phyloP scores from a whole-genome alignment of 257 asterid species.

The Forsythia viridissima region DNA sequence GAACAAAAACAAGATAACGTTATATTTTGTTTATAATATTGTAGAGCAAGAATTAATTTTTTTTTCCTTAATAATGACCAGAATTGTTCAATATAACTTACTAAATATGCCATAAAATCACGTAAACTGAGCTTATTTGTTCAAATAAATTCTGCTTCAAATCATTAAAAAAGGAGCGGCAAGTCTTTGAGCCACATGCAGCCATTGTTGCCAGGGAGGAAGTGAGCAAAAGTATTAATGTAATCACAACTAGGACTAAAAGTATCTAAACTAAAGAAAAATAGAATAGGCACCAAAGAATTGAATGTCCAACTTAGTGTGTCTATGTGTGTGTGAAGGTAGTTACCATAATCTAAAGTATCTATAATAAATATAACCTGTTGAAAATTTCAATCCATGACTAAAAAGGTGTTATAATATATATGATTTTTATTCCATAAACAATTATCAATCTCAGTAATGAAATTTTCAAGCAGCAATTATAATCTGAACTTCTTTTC shows the following conservation, averaged over 20 bases:
- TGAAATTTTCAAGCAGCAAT: background rate
- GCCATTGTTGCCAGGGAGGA: background rate
- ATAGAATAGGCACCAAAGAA: background rate
- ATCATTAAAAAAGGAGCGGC: background rate
- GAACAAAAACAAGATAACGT: no score
- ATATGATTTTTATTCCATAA: background rate
- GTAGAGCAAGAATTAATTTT: background rate
- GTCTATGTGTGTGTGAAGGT: background rate
- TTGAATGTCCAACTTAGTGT: background rate
- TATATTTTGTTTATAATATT: no score
- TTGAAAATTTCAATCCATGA: background rate
- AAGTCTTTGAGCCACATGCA: constrained; percentile 3
- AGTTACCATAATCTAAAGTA: background rate
- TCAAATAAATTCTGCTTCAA: background rate
- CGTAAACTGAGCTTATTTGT: background rate
- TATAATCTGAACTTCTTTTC: background rate
- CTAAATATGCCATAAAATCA: background rate
- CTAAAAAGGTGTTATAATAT: background rate
- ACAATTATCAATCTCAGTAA: background rate
- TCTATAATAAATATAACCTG: background rate
- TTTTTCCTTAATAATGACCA: background rate
- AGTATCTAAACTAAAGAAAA: background rate
- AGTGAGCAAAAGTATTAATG: background rate
- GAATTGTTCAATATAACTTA: background rate
- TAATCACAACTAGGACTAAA: background rate